Evolutionary conservation across 768 basidiomycete species (phyloP), one percentile per base, ranked within the genome.

Genomic region (Boletus insuetus): DNA sequence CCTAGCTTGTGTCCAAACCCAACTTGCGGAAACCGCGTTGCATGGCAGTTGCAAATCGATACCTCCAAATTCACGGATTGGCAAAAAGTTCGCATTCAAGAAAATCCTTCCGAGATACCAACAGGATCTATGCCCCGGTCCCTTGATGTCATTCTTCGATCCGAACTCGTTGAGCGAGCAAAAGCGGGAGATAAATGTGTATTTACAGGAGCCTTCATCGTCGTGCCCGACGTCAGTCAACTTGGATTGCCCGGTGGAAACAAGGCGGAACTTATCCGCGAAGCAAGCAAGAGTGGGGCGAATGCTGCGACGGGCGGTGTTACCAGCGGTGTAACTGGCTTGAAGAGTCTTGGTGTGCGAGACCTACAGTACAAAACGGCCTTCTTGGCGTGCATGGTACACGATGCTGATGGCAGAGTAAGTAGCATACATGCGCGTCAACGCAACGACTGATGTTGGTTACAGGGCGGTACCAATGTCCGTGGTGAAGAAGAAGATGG

Each of bases 141-240:
- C 26, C 76, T 98, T 54, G 96, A 98, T 69, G 96, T 98, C 41
- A 92, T 98, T 60, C 83, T 98, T 8, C 88, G 97, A 29, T 87
- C 88, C 4, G 97, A 98, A 66, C 83, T 98, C 61, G 97, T 99
- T 37, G 97, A 99, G 71, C 85, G 93, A n/a, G 96, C 96, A 13
- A 99, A 99, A 70, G 97, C 97, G 2, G 97, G 97, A 63, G 97
- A 99, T 73, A 98, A 97, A 72, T 97, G 94, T 69, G 89, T 96
- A 47, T 98, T 99, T 70, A 97, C 93, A 6, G 97, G 97, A 19
- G 91, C 93, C 0, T 98, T 99, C 74, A 95, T 98, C 64, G 96
- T 98, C 50, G 95, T 99, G 1, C 97, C 97, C 5, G 97, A 99
- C 73, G 96, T 98, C 47, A 90, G 94, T 59, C 95, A 97, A 70